Evolutionary conservation across 106 monocot genomes (phyloP).

Genomic region (Acorus gramineus): DNA sequence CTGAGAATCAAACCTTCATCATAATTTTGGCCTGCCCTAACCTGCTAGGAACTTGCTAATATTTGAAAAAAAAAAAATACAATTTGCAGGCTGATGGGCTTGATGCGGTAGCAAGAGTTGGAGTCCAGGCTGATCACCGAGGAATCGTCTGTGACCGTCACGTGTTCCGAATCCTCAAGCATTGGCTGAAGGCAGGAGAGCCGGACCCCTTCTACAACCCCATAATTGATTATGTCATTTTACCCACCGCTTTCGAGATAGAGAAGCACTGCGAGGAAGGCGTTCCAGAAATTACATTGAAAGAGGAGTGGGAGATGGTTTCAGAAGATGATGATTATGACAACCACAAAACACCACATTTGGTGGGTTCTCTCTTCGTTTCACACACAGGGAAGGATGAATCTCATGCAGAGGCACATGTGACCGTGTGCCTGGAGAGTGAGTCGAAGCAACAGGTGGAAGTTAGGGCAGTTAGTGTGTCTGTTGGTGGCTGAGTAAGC

Average conservation of each 20-base stretch:
- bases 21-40: too few relatives aligned
- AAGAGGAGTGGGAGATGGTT: conserved; percentile 56
- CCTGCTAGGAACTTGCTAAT: neutral
- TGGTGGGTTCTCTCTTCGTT: conserved; percentile 7
- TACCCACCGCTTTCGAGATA: conserved; percentile 67
- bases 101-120: conserved; percentile 73
- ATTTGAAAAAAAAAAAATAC: neutral
- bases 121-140: conserved; percentile 76
- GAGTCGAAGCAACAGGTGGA: conserved; percentile 20
- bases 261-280: conserved; percentile 17
- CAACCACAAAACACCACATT: conserved; percentile 4
- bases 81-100: conserved; percentile 76
- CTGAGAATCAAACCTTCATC: too few relatives aligned
- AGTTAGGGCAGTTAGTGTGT: conserved; percentile 28
- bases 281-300: conserved; percentile 21
- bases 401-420: conserved; percentile 9
- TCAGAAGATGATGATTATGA: neutral
- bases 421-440: conserved; percentile 15
- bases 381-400: conserved; percentile 16
- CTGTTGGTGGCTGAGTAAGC: conserved; percentile 3
- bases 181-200: conserved; percentile 84
- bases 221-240: conserved; percentile 82
- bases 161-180: conserved; percentile 73
- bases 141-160: conserved; percentile 57
- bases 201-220: conserved; percentile 96